These are phyloP conservation scores for Kwoniella europaea DNA, from an alignment of 768 basidiomycete genomes.

Conservation along the genomic window DNA sequence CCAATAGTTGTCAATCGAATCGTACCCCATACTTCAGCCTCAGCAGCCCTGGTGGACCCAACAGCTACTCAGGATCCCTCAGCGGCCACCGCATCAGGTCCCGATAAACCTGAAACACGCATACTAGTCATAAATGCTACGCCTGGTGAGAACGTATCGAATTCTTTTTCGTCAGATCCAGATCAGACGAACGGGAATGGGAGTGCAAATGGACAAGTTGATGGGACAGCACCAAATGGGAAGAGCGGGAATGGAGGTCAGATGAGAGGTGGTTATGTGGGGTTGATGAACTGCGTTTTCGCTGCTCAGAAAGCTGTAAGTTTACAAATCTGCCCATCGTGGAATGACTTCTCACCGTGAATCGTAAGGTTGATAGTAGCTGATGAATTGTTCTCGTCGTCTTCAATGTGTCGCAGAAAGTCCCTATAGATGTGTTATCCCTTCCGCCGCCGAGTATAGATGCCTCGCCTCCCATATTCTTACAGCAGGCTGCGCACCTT, in stretches of 20 bases:
- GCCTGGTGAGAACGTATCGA: slow-evolving; percentile 61
- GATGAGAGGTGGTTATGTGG: slow-evolving; percentile 74
- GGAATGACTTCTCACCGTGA: too few species aligned
- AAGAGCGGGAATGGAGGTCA: slow-evolving; percentile 47
- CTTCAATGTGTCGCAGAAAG: slow-evolving; percentile 67
- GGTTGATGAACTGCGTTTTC: slow-evolving; percentile 99
- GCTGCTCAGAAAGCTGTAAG: slow-evolving; percentile 94
- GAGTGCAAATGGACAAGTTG: slow-evolving; percentile 13
- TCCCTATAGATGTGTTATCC: slow-evolving; percentile 95
- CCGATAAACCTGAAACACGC: slow-evolving; percentile 62
- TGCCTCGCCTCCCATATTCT: slow-evolving; percentile 71
- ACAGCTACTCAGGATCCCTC: slow-evolving; percentile 14
- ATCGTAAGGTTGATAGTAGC: too few species aligned
- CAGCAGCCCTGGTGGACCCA: slow-evolving; percentile 19
- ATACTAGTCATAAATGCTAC: slow-evolving; percentile 87
- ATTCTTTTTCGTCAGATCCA: background rate
- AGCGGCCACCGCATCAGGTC: slow-evolving; percentile 10
- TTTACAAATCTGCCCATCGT: slow-evolving; percentile 8
- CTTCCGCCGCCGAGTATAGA: slow-evolving; percentile 74
- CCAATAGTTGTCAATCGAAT: slow-evolving; percentile 72
- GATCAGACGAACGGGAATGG: slow-evolving; percentile 54
- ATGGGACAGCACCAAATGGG: background rate
- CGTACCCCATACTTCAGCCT: slow-evolving; percentile 45
- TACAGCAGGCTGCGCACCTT: slow-evolving; percentile 95
- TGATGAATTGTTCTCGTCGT: too few species aligned